Base-by-base conservation (phyloP, 352 stramenopile genomes). In the Phytophthora macrochlamydospora region DNA sequence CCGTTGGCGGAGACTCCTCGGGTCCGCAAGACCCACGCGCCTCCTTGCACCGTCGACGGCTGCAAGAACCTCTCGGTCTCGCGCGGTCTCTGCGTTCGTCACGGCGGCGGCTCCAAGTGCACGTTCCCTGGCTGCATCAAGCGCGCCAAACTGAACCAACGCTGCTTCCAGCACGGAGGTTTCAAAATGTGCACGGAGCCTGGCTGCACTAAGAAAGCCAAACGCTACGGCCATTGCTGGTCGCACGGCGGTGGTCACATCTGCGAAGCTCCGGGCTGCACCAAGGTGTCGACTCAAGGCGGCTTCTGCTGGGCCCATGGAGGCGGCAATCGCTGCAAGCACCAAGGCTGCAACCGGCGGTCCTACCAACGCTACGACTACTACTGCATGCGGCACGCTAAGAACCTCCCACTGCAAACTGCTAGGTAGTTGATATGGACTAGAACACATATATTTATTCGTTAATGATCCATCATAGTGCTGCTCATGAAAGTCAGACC, bases 151-250 rank as follows among this genome's bases (percentile, higher is more conserved):
- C 67, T 87, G 12, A 76, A 87, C 67, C 82, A 87, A 58, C 74
- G 75, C 33, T 90, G 78, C 74, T 90, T 90, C 71, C 81, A 90
- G 64, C 81, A 90, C 60, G 80, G 78, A 38, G 80, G 80, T 33
- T 87, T 71, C 68, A 88, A 91, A 62, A 88, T 72, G 62, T 92
- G 83, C 73, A 78, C 73, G 3, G 68, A 80, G 30, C 75, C 82
- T 9, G 70, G 77, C 32, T 92, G 83, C 68, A 81, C 62, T 30
- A 76, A 77, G 56, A 87, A 88, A 48, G 78, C 83, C 61, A 90
- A 90, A 59, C 79, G 81, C 0, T 88, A 88, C 44, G 83, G 83
- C 44, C 78, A 86, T 65, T 92, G 83, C 69, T 90, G 81, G 75
- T 88, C 83, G 33, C 83, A 92, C 54, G 79, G 81, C 35, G 84